Base-by-base conservation (phyloP, 2,329 filamentous ascomycete genomes). In the Cladosporium velox region DNA sequence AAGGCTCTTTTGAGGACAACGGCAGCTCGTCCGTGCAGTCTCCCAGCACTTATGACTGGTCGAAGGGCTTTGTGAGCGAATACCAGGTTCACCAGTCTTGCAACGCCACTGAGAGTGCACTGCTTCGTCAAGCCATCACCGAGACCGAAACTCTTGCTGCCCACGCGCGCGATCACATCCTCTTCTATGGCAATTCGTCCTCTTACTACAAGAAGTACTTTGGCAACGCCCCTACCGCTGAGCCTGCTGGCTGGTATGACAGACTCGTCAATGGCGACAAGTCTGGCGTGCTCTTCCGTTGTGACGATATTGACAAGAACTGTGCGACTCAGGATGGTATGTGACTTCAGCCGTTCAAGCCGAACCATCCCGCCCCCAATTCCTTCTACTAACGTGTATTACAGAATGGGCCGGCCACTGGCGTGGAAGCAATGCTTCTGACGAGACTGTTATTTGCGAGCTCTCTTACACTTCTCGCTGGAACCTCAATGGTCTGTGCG, bases 271-370 rank as follows among this genome's bases (percentile, higher is more conserved):
- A 82, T 52, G 87, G 83, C 1, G 84, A 90, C 76, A 86, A 86
- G 72, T 78, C 79, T 0, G 82, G 79, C 30, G 80, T 88, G 55
- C 73, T 87, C 21, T 90, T 91, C 80, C 85, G 88, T 24, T 91
- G 89, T 70, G 89, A 91, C 67, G 86, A 91, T 69, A 83, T 86
- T 0, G 89, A 91, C 70, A 78, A 82, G 24, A 91, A 91, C 78
- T 91, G 89, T 59, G 67, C 59, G 2, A 61, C 65, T 0, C 61
- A 64, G 18, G 55, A 67, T 66, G 63, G 68, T 68, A 32, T 32
- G 30, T 32, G 30, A 32, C 30, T 32, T 32, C 30, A 32, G 30
- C 6, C 30, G 2, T 32, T 32, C 8, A 32, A 32, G 8, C 30
- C 30, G 24, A 10, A 32, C 30, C 6, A 32, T 7, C 30, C 30